Conservation (phyloP, 2,329 filamentous ascomycete species). For the Colletotrichum higginsianum region DNA sequence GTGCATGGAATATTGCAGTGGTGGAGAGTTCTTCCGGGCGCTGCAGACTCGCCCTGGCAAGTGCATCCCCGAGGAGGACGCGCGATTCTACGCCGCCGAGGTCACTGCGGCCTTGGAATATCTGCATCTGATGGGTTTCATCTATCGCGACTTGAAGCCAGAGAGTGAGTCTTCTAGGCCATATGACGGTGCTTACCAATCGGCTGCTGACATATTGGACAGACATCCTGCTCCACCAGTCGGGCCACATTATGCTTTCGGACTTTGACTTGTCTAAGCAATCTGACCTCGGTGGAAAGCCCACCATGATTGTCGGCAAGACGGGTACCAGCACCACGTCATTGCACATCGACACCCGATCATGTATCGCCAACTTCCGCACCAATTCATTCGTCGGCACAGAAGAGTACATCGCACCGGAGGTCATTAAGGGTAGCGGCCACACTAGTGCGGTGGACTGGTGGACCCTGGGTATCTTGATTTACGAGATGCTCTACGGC, state of each 20-base stretch:
- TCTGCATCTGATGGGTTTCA: conserved; percentile 98
- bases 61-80: conserved; percentile 96
- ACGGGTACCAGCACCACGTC: conserved; percentile 89
- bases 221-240: conserved; percentile 98
- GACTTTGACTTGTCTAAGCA: conserved; percentile 99
- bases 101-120: conserved; percentile 98
- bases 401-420: conserved; percentile 98
- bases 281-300: conserved; percentile 94
- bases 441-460: conserved; percentile 99
- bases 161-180: conserved; percentile 79
- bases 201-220: conserved; percentile 34
- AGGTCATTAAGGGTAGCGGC: conserved; percentile 98
- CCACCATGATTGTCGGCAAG: conserved; percentile 96
- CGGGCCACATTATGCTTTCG: conserved; percentile 99
- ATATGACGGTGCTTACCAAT: conserved; percentile 29
- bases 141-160: conserved; percentile 97
- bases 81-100: conserved; percentile 96
- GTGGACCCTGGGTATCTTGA: conserved; percentile 98
- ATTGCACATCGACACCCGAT: conserved; percentile 97
- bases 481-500: conserved; percentile 99
- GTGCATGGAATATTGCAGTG: conserved; percentile 99
- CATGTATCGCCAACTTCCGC: conserved; percentile 97
- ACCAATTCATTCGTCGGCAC: conserved; percentile 99
- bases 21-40: conserved; percentile 97
- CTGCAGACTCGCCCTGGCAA: conserved; percentile 97